Evolutionary conservation across 345 rosid genomes (phyloP).

Genomic region (Lenwebbia sp.): DNA sequence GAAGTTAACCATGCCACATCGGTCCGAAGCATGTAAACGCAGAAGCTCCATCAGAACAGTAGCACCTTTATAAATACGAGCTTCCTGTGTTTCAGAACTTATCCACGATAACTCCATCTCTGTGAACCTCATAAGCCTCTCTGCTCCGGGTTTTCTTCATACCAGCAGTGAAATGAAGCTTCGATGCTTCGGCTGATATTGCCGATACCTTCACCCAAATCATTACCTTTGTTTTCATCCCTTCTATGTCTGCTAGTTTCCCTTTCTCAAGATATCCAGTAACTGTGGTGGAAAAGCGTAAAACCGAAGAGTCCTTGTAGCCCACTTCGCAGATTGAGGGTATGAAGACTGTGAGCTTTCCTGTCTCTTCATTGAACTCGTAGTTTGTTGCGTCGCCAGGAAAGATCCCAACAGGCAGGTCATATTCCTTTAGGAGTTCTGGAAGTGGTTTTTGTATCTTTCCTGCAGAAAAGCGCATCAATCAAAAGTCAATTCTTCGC

Average conservation of each 20-base stretch:
- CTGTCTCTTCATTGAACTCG: conserved; percentile 79
- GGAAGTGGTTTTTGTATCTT: conserved; percentile 92
- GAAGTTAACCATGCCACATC: background rate
- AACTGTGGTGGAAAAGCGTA: conserved; percentile 58
- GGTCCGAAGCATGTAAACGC: background rate
- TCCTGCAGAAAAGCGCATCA: conserved; percentile 25
- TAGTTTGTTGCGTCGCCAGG: conserved; percentile 93
- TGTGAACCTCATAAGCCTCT: conserved; percentile 70
- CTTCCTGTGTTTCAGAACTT: conserved; percentile 37
- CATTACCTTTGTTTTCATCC: conserved; percentile 83
- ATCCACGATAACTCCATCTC: conserved; percentile 58
- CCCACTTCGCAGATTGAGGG: conserved; percentile 85
- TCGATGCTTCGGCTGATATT: conserved; percentile 48
- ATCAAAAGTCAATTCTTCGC: background rate
- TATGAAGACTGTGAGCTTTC: conserved; percentile 65
- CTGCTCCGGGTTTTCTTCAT: conserved; percentile 68
- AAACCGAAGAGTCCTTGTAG: conserved; percentile 72
- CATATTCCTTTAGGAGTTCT: conserved; percentile 77
- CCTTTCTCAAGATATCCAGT: conserved; percentile 82
- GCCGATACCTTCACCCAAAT: conserved; percentile 76
- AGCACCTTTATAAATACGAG: background rate
- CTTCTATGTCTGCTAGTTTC: conserved; percentile 74
- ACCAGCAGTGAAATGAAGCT: conserved; percentile 79
- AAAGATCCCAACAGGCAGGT: conserved; percentile 76
- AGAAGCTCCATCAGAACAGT: background rate